Evolutionary conservation across 1,284 basidiomycete genomes (phyloP).

Genomic region (Melanopsichium pennsylvanicum): DNA sequence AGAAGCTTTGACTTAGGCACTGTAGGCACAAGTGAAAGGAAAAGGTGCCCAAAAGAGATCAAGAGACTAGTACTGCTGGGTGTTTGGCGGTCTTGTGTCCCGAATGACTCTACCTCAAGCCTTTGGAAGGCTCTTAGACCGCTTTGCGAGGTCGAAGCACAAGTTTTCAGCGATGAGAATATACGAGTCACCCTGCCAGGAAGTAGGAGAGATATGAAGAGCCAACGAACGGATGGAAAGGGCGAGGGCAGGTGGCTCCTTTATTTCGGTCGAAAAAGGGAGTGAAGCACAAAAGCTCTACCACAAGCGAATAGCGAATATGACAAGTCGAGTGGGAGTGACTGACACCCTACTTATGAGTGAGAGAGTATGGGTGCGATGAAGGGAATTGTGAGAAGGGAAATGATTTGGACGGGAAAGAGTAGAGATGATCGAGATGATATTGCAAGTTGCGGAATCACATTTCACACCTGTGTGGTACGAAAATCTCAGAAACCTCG

Average conservation of each 20-base stretch:
- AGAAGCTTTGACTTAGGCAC: too few relatives aligned
- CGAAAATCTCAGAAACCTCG: constrained; percentile 27
- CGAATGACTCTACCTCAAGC: neutral
- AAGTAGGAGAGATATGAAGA: neutral
- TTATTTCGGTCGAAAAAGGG: too few relatives aligned
- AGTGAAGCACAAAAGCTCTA: neutral
- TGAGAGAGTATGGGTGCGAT: constrained; percentile 1
- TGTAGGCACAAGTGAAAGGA: too few relatives aligned
- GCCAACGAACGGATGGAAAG: too few relatives aligned
- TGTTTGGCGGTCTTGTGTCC: neutral
- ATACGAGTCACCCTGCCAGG: neutral
- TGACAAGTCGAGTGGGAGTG: neutral
- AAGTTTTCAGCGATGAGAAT: too few relatives aligned
- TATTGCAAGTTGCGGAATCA: constrained; percentile 22
- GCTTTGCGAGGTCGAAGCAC: too few relatives aligned
- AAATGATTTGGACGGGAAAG: constrained; percentile 12
- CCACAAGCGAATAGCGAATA: neutral
- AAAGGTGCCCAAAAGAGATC: neutral
- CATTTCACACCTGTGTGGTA: too few relatives aligned
- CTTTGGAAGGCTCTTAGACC: neutral
- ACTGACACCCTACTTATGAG: neutral
- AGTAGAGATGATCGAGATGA: constrained; percentile 17
- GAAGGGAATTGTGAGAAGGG: constrained; percentile 1
- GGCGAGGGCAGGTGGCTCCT: too few relatives aligned
- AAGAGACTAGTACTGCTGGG: neutral